These are phyloP conservation scores for Penicillium crustosum DNA, from an alignment of 2,329 filamentous ascomycete species.

Conservation along the genomic window DNA sequence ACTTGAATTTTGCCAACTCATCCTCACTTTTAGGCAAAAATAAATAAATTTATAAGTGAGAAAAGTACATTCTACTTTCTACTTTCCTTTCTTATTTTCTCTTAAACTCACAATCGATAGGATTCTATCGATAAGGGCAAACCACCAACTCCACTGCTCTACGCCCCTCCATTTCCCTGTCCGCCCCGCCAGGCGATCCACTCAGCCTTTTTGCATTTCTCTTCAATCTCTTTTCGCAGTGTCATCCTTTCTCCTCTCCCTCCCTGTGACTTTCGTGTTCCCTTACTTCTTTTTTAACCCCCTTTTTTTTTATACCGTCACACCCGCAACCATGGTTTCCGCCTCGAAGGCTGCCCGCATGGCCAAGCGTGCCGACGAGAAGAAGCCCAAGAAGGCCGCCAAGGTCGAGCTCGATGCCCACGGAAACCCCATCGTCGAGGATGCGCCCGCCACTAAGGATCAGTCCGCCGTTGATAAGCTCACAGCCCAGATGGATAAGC, in stretches of 20 bases:
- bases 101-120: conserved; percentile 14
- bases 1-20: not conserved
- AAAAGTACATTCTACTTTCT: not conserved
- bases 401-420: conserved; percentile 70
- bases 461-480: conserved; percentile 83
- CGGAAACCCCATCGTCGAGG: conserved; percentile 53
- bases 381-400: conserved; percentile 56
- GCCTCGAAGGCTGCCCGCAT: conserved; percentile 68
- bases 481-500: conserved; percentile 89
- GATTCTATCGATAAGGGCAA: conserved; percentile 45
- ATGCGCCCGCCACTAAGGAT: conserved; percentile 67
- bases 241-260: conserved; percentile 13
- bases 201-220: conserved; percentile 36
- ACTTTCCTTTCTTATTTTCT: conserved; percentile 1
- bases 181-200: conserved; percentile 36
- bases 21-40: not conserved
- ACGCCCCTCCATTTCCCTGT: conserved; percentile 30
- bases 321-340: conserved; percentile 58
- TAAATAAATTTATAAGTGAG: not conserved
- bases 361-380: conserved; percentile 65
- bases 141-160: conserved; percentile 22
- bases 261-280: conserved; percentile 11
- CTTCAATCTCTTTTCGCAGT: conserved; percentile 28
- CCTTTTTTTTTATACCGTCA: conserved; percentile 15
- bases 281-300: conserved; percentile 12